Evolutionary conservation across 2,329 filamentous ascomycete genomes (phyloP).

Genomic region (Diaporthe sp.): DNA sequence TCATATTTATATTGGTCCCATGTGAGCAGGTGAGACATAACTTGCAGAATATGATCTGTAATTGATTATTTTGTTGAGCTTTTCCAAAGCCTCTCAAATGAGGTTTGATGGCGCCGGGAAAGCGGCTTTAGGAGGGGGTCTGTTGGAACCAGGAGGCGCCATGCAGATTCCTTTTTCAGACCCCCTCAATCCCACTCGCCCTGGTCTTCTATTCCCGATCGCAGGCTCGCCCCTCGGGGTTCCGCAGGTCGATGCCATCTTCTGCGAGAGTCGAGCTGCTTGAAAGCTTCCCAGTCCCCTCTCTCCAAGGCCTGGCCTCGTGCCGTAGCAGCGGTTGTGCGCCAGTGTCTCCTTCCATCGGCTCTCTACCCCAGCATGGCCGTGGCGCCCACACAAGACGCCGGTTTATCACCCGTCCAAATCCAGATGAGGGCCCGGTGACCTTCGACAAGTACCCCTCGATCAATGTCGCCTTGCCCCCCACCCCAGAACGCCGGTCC

Average conservation of each 20-base stretch:
- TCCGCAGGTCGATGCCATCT: not conserved
- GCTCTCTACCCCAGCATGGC: not conserved
- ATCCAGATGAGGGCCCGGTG: not conserved
- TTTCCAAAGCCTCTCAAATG: not conserved
- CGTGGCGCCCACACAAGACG: not conserved
- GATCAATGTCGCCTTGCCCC: not conserved
- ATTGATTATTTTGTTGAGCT: slow-evolving; percentile 1
- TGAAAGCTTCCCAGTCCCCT: not conserved
- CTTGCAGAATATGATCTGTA: slow-evolving; percentile 11
- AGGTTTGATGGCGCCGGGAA: not conserved
- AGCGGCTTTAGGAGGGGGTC: not conserved
- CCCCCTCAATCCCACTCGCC: slow-evolving; percentile 1
- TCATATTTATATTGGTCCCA: not conserved
- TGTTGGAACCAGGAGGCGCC: not conserved
- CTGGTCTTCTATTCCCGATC: slow-evolving; percentile 1
- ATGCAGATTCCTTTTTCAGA: not conserved
- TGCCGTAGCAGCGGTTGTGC: not conserved
- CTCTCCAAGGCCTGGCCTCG: not conserved
- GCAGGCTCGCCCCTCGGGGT: slow-evolving; percentile 1
- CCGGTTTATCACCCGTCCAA: not conserved
- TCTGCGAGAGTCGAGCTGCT: slow-evolving; percentile 8
- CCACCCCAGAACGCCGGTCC: slow-evolving; percentile 10
- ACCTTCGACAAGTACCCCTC: not conserved
- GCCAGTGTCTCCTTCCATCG: not conserved
- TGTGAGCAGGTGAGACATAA: not conserved